phyloP scores from a whole-genome alignment of 73 alveolate species.

The Paramecium tetraurelia region DNA sequence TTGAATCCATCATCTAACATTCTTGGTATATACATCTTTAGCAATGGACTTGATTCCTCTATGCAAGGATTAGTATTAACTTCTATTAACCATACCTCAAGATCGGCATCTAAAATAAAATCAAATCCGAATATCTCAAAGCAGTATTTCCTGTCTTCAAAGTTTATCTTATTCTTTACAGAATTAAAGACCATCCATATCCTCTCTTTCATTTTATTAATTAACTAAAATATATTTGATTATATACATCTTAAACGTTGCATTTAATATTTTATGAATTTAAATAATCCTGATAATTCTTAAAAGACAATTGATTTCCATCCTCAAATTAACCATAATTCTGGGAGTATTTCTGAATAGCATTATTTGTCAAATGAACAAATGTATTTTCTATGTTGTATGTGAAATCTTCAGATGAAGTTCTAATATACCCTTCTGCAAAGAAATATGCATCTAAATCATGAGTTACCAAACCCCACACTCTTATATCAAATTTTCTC shows the following conservation, averaged over 20 bases:
- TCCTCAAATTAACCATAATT: constrained; percentile 90
- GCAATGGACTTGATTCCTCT: constrained; percentile 69
- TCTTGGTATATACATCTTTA: constrained; percentile 65
- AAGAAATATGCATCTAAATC: constrained; percentile 81
- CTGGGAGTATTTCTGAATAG: constrained; percentile 76
- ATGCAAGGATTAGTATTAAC: constrained; percentile 83
- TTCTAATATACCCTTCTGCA: constrained; percentile 92
- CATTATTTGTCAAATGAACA: constrained; percentile 85
- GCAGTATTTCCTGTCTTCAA: constrained; percentile 68
- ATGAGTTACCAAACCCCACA: constrained; percentile 90
- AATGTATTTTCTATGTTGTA: constrained; percentile 64
- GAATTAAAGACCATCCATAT: constrained; percentile 52
- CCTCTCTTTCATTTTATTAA: constrained; percentile 66
- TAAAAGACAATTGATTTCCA: constrained; percentile 87
- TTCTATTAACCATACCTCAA: constrained; percentile 78
- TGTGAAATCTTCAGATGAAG: constrained; percentile 77
- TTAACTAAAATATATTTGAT: not conserved
- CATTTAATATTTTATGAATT: constrained; percentile 63
- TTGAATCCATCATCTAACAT: constrained; percentile 78
- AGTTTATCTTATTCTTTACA: constrained; percentile 63
- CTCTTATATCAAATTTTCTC: constrained; percentile 91
- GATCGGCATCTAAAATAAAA: constrained; percentile 72
- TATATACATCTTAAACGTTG: constrained; percentile 44
- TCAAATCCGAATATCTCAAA: constrained; percentile 88
- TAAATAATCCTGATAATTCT: constrained; percentile 72